Base-by-base conservation (phyloP, 129 eudicot genomes). In the Ambrosia trifida region DNA sequence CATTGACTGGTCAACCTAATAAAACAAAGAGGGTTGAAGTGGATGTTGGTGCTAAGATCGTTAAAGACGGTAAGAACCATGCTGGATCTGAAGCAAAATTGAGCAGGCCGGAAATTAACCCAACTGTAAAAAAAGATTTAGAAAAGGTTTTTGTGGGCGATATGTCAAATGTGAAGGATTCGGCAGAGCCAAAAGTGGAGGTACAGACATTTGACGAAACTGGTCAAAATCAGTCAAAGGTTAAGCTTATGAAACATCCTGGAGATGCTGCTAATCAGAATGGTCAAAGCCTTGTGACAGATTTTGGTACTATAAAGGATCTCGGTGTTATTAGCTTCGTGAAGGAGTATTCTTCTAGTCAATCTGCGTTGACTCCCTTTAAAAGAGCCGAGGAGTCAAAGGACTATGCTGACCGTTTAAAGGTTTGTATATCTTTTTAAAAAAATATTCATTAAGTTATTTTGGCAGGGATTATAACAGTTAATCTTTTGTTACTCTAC, bases 351-450 rank as follows among this genome's bases (percentile, higher is more conserved):
- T 36, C 66, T 68, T 64, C 89, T 58, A 24, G 80, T 73, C 83
- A 67, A 63, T 74, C 80, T 65, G 88, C 86, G 70, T 30, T 78
- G 70, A 68, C 68, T 74, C 82, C 80, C 78, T 76, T 89, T 76
- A 84, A 72, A 72, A 88, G 87, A 86, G 98, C 98, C 32, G 89
- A 85, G 75, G 73, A 70, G 72, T 87, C 86, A 3, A 93, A 76
- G 74, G 72, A 52, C 73, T 74, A 69, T 76, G 98, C 95, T 73
- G 85, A 89, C 60, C 79, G 82, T 61, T 61, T 87, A 51, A 89
- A 93, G 98, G 98, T 93, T 64, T 68, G 31, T 51, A 16, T 53
- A 7, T 8, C 20, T 50, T n/a, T 14, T 36, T 36, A 36, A 40
- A 38, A 38, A 40, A 40, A 7, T 53, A 19, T 53, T 53, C 60